Base-by-base conservation (phyloP, 2,329 filamentous ascomycete genomes). In the Drechslerella coelobrocha region DNA sequence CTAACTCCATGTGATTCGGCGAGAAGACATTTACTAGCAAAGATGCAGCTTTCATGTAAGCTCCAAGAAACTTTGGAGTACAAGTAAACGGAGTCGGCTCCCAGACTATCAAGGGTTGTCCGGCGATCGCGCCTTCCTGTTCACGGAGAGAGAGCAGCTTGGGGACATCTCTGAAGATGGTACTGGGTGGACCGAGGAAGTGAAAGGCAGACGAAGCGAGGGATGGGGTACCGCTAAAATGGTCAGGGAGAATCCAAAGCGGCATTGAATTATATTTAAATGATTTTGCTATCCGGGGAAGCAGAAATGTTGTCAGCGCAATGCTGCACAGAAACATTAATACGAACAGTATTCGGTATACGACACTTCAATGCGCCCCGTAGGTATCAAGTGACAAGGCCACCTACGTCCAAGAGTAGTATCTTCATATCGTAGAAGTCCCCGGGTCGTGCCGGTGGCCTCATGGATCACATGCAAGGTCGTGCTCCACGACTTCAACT, bases 1-100 rank as follows among this genome's bases (percentile, higher is more conserved):
- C 71, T 4, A 80, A 61, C 43, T 80, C 79, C n/a, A 79, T 73
- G 47, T 79, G 79, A 56, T 80, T 80, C 2, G 79, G 79, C 8
- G 77, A 78, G 61, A 80, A 77, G 3, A 80, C 73, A 31, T 79
- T 76, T 0, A 79, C 78, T 0, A 73, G 43, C 47, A 61, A 45
- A 6, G 41, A 73, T 21, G 41, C 78, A 34, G 73, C 77, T 72
- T 43, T 75, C 59, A 47, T 41, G 66, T 71, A 74, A 47, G 68
- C 74, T 63, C 76, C 76, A 71, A 78, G 34, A 75, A 75, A 52
- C 73, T 73, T 31, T 5, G 51, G 56, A 1, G 24, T 60, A 43
- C 76, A 77, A 65, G 39, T 26, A 57, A 74, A 8, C 54, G 74
- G 21, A 14, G 26, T 47, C 1, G 65, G 65, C 24, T 69, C 65